A percentile compares a stretch with the other conserved stretches of the same genome.
Evolutionary conservation across 495 filamentous ascomycete species (phyloP).

Genomic region (Amphirosellinia nigrospora): DNA sequence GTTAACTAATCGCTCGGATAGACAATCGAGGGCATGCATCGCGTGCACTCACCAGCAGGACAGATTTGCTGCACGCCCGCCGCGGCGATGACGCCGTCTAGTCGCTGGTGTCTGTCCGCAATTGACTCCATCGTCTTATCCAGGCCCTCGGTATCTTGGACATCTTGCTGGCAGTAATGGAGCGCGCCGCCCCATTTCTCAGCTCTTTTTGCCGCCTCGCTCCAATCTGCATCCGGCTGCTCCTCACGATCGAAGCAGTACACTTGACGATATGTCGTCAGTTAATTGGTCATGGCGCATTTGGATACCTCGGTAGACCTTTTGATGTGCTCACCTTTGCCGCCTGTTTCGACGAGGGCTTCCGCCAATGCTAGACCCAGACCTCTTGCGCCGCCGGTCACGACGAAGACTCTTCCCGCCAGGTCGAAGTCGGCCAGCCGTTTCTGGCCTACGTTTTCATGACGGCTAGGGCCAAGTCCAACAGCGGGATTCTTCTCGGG

Average conservation of each 20-base stretch:
- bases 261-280: slow-evolving; percentile 46
- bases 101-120: slow-evolving; percentile 56
- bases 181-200: slow-evolving; percentile 60
- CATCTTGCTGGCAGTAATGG: slow-evolving; percentile 68
- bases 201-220: slow-evolving; percentile 55
- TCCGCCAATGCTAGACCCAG: slow-evolving; percentile 71
- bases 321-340: slow-evolving; percentile 55
- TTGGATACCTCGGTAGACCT: background rate
- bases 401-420: slow-evolving; percentile 61
- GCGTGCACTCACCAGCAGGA: slow-evolving; percentile 50
- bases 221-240: slow-evolving; percentile 56
- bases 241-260: slow-evolving; percentile 67
- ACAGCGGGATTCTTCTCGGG: slow-evolving; percentile 31
- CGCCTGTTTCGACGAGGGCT: slow-evolving; percentile 73
- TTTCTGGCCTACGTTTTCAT: slow-evolving; percentile 34
- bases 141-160: slow-evolving; percentile 62
- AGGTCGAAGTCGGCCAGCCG: slow-evolving; percentile 57
- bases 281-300: slow-evolving; percentile 2
- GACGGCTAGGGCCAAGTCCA: slow-evolving; percentile 28
- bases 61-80: slow-evolving; percentile 76
- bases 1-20: background rate
- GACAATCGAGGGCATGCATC: background rate
- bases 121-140: slow-evolving; percentile 61
- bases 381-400: slow-evolving; percentile 68
- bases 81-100: slow-evolving; percentile 79